A percentile compares a stretch with the other conserved stretches of the same genome.
Conservation (phyloP, 306 rosid genomes). For the Potentilla sterilis region DNA sequence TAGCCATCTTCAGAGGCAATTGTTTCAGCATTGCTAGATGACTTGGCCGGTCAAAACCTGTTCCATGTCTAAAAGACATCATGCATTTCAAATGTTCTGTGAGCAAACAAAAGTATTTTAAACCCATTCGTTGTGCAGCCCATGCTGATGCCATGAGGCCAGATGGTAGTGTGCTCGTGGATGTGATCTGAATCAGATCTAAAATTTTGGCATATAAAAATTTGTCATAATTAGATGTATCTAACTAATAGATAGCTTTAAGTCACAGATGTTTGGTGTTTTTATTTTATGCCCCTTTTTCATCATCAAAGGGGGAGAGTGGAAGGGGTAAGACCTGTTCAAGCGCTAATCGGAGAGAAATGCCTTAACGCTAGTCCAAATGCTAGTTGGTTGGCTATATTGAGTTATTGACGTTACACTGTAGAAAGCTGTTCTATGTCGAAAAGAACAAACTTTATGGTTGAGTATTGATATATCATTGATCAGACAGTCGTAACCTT, state of each 20-base stretch:
- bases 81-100: neutral
- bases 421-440: neutral
- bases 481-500: neutral
- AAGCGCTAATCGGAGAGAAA: neutral
- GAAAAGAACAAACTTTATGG: no score
- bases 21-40: neutral
- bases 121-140: neutral
- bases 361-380: neutral
- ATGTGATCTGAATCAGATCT: conserved; percentile 1
- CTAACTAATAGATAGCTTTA: neutral
- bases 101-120: neutral
- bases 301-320: neutral
- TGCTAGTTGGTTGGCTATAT: neutral
- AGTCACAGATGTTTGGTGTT: neutral
- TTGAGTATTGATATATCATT: neutral
- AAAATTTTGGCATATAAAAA: neutral
- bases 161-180: neutral
- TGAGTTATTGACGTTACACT: neutral
- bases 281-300: neutral
- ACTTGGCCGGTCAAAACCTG: neutral
- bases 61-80: neutral
- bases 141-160: neutral
- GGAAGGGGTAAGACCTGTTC: neutral
- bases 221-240: neutral
- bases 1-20: neutral